These are phyloP conservation scores for Camellia japonica DNA, from an alignment of 148 eudicot genomes.

Conservation along the genomic window DNA sequence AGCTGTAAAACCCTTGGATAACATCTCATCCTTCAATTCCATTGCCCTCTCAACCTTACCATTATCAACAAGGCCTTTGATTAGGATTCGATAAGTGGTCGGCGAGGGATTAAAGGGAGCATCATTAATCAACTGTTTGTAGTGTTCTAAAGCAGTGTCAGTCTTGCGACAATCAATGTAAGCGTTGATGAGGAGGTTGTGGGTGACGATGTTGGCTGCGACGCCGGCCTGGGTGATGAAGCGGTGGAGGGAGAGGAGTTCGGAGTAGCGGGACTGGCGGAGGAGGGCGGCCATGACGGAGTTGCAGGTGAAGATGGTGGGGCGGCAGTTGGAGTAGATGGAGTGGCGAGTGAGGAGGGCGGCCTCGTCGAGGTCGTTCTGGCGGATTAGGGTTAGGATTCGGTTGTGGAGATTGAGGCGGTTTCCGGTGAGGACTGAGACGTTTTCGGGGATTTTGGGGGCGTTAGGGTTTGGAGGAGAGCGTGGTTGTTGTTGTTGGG, in stretches of 20 bases:
- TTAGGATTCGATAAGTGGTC: constrained; percentile 60
- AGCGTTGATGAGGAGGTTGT: constrained; percentile 60
- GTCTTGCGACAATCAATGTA: constrained; percentile 74
- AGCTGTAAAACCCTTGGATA: constrained; percentile 47
- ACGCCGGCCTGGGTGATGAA: constrained; percentile 91
- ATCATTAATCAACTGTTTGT: constrained; percentile 69
- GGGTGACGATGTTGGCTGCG: constrained; percentile 64
- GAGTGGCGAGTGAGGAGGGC: constrained; percentile 84
- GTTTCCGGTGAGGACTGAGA: constrained; percentile 57
- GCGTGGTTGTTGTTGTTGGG: constrained; percentile 30
- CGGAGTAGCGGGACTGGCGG: constrained; percentile 65
- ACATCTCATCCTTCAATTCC: constrained; percentile 86
- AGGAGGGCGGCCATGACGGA: constrained; percentile 71
- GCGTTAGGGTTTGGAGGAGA: constrained; percentile 53
- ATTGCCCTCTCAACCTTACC: constrained; percentile 61
- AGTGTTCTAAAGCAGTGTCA: constrained; percentile 77
- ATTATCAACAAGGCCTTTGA: constrained; percentile 78
- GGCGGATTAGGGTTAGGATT: constrained; percentile 70
- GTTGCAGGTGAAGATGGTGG: constrained; percentile 86
- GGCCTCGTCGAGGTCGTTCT: constrained; percentile 87
- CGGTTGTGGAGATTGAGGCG: constrained; percentile 79
- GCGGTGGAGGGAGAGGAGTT: constrained; percentile 74
- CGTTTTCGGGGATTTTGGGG: constrained; percentile 75
- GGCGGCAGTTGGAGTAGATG: constrained; percentile 82
- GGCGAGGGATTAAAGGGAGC: constrained; percentile 80